phyloP scores from a whole-genome alignment of 164 flowering plant species.

The Chimonanthus salicifolius region DNA sequence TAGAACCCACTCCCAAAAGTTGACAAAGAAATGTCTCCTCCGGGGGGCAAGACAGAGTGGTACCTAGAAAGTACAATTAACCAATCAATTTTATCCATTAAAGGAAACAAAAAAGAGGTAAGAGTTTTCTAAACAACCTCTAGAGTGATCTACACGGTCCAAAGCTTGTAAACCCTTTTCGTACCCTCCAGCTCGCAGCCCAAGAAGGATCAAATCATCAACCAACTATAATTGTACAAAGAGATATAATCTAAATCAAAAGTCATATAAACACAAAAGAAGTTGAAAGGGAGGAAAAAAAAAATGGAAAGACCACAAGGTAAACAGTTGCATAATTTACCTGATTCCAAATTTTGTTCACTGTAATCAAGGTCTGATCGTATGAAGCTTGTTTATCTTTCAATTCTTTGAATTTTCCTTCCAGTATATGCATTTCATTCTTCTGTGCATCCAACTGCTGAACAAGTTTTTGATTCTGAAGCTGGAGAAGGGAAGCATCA shows the following conservation, averaged over 20 bases:
- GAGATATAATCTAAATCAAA: not conserved
- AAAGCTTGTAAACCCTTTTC: conserved; percentile 37
- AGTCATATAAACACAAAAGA: not conserved
- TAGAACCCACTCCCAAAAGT: conserved; percentile 43
- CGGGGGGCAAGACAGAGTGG: conserved; percentile 57
- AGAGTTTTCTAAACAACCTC: conserved; percentile 37
- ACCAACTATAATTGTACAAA: conserved; percentile 46
- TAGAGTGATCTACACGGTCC: conserved; percentile 34
- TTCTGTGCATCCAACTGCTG: conserved; percentile 79
- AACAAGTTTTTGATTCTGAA: conserved; percentile 82
- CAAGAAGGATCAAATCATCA: conserved; percentile 77
- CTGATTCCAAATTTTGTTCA: conserved; percentile 84
- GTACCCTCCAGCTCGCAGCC: conserved; percentile 61
- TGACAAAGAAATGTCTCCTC: conserved; percentile 84
- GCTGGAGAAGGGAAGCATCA: conserved; percentile 73
- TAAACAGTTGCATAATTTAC: conserved; percentile 23
- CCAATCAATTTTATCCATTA: conserved; percentile 10
- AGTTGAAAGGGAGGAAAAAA: not conserved
- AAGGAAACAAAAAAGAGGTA: not conserved
- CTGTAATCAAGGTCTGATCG: conserved; percentile 52
- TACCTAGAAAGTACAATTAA: conserved; percentile 35
- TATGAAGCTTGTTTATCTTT: conserved; percentile 62
- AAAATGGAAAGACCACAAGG: not conserved
- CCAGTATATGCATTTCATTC: conserved; percentile 65
- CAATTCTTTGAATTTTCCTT: conserved; percentile 50